Percentiles rank a stretch among this genome's conserved stretches.
phyloP scores from a whole-genome alignment of 306 rosid genomes.

The Trifolium subterraneum region DNA sequence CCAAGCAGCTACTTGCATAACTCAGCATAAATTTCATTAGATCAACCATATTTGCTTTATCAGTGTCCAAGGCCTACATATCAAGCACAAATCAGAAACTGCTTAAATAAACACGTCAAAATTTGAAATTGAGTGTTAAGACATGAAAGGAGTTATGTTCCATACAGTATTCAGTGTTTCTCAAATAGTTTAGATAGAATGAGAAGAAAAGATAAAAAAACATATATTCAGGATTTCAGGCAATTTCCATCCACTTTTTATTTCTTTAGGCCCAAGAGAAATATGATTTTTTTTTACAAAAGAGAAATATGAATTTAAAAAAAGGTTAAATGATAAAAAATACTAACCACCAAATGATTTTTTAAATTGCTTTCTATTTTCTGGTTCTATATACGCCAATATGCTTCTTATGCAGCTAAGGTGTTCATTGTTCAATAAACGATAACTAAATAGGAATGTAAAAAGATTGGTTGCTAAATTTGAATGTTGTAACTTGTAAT shows the following conservation, averaged over 20 bases:
- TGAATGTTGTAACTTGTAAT: background rate
- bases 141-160: conserved; percentile 26
- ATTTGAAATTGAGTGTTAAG: conserved; percentile 11
- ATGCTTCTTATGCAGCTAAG: background rate
- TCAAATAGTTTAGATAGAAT: conserved; percentile 27
- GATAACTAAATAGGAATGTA: background rate
- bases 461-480: background rate
- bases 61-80: conserved; percentile 62
- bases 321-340: background rate
- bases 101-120: conserved; percentile 9
- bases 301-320: conserved; percentile 8
- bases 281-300: background rate
- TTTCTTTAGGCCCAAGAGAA: conserved; percentile 8
- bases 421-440: background rate
- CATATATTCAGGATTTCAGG: conserved; percentile 15
- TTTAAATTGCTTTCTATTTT: conserved; percentile 19
- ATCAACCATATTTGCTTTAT: conserved; percentile 78
- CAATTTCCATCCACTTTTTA: conserved; percentile 9
- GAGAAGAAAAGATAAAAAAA: conserved; percentile 18
- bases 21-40: conserved; percentile 86
- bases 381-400: background rate
- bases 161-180: background rate
- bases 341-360: conserved; percentile 9
- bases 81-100: conserved; percentile 36
- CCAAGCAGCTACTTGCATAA: conserved; percentile 63